phyloP scores from a whole-genome alignment of 768 basidiomycete species.

The Termitomyces heimii region DNA sequence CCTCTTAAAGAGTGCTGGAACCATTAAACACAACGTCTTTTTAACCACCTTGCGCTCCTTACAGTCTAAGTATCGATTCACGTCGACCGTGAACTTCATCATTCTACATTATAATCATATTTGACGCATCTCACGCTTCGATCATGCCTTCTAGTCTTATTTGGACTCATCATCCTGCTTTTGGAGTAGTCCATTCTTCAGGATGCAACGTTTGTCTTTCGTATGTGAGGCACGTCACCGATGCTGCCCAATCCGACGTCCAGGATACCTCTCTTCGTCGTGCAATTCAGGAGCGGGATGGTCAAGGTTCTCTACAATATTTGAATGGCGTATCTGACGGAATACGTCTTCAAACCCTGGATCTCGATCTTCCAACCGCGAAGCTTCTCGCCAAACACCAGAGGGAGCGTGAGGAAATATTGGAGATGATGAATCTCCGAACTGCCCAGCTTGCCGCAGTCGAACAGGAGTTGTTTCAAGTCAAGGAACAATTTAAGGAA shows the following conservation, averaged over 20 bases:
- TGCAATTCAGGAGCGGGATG: conserved; percentile 11
- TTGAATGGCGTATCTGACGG: conserved; percentile 13
- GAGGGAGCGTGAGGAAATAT: conserved; percentile 17
- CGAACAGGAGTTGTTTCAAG: conserved; percentile 12
- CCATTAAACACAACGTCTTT: neutral
- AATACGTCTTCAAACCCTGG: conserved; percentile 1
- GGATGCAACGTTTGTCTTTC: conserved; percentile 9
- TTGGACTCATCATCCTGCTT: conserved; percentile 13
- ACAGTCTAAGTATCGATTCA: neutral
- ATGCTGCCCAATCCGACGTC: conserved; percentile 1
- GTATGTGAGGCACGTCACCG: conserved; percentile 13
- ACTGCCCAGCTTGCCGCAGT: conserved; percentile 11
- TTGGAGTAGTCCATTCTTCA: conserved; percentile 12
- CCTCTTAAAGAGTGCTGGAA: neutral
- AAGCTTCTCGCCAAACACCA: conserved; percentile 13
- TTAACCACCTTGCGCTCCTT: neutral
- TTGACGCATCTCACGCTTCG: neutral
- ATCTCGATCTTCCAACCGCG: conserved; percentile 2
- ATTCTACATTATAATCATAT: neutral
- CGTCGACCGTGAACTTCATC: neutral
- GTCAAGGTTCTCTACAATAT: conserved; percentile 7
- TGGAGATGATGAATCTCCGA: conserved; percentile 2
- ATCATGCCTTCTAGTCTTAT: neutral
- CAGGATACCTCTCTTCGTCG: conserved; percentile 7
- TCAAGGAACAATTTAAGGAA: conserved; percentile 18